Evolutionary conservation across 495 filamentous ascomycete genomes (phyloP).

Genomic region (Lasiosphaeria ovina): DNA sequence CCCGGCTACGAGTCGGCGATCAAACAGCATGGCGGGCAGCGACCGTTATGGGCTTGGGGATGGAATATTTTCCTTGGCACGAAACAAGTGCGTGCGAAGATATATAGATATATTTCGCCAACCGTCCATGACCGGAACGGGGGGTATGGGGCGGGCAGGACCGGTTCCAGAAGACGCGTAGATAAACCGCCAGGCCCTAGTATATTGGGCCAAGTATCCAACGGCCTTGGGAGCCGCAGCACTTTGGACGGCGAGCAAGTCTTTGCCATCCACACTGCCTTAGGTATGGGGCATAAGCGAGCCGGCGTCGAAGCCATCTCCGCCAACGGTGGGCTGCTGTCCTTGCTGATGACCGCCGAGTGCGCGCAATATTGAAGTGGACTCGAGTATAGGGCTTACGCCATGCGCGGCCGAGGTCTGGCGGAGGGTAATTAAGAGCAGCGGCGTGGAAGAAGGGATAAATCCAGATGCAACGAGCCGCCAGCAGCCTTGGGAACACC

Average conservation of each 20-base stretch:
- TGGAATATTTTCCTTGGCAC: slow-evolving; percentile 4
- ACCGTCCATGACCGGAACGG: neutral
- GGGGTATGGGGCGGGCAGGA: slow-evolving; percentile 7
- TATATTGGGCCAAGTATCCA: slow-evolving; percentile 22
- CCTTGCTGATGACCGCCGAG: too few relatives aligned
- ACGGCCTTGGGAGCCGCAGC: neutral
- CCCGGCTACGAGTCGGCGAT: slow-evolving; percentile 24
- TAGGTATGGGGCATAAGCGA: slow-evolving; percentile 3
- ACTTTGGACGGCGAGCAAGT: too few relatives aligned
- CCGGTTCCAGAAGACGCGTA: slow-evolving; percentile 13
- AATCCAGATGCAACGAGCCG: slow-evolving; percentile 23
- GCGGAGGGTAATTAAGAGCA: slow-evolving; percentile 22
- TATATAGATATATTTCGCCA: slow-evolving; percentile 21
- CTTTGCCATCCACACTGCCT: too few relatives aligned
- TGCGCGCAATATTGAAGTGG: slow-evolving; percentile 21
- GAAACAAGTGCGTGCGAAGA: slow-evolving; percentile 8
- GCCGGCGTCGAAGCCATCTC: slow-evolving; percentile 2
- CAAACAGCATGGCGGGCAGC: slow-evolving; percentile 23
- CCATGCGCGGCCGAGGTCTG: slow-evolving; percentile 16
- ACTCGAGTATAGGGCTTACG: slow-evolving; percentile 30
- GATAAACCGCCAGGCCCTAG: slow-evolving; percentile 1
- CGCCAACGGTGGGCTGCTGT: too few relatives aligned
- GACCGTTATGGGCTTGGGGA: slow-evolving; percentile 8
- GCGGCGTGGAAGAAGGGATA: slow-evolving; percentile 32
- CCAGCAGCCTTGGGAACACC: slow-evolving; percentile 2